Base-by-base conservation (phyloP, 768 basidiomycete genomes). In the Saitozyma podzolica region DNA sequence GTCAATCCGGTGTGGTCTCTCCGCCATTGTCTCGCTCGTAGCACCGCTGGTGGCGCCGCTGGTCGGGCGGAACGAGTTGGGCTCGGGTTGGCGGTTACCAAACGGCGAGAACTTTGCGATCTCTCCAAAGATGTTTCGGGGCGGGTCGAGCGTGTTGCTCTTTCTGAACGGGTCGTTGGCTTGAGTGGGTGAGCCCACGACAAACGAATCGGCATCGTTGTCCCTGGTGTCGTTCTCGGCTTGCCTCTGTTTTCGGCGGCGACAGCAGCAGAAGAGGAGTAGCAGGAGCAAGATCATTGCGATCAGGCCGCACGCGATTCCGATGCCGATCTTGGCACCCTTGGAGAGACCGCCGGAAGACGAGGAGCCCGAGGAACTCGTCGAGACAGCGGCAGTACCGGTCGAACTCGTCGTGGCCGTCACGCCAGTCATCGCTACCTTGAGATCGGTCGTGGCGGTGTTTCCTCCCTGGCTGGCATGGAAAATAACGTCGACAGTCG, bases 261-360 rank as follows among this genome's bases (percentile, higher is more conserved):
- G 71, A 43, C 66, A 62, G 61, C 76, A 77, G 63, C 74, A 76
- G 65, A 73, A 76, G 8, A 72, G 61, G 19, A 78, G 62, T 37
- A 78, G 64, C 29, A 72, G 57, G 20, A 73, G 49, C 14, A 74
- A 59, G 39, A 76, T 54, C 11, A 76, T 56, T 45, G 63, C 70
- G 39, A 75, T 54, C 10, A 79, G 49, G 19, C 78, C 78, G 17
- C 77, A 58, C 13, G 67, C 74, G 49, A 79, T 70, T 10, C 75
- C 78, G 40, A 79, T 60, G 19, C 73, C 78, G 50, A 79, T 75
- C 59, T 78, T 79, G 48, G 67, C 78, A 7, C 63, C 76, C 9
- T 58, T 70, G 0, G 76, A 77, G 16, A 79, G 66, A 59, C 78
- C 77, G 9, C 61, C 58, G 40, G 48, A 45, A 6, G 54, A 37